A percentile compares a stretch with the other conserved stretches of the same genome.
These are phyloP conservation scores for Backusella tarrabulga DNA, from an alignment of 192 early-diverging fungal species.

Conservation along the genomic window DNA sequence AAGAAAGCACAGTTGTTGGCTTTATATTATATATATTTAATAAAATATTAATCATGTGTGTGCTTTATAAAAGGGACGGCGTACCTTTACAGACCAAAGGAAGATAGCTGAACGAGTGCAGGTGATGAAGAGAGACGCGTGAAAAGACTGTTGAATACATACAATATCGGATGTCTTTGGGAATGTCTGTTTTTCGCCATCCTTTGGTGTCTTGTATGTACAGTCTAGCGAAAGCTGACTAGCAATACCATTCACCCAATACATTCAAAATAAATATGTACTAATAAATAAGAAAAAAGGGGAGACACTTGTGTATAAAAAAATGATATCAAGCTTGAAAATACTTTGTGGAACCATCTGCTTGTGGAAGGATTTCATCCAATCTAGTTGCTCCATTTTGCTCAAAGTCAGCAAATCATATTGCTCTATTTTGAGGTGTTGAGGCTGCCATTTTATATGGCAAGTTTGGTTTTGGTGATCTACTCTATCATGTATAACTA, in stretches of 20 bases:
- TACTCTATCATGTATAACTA: no score
- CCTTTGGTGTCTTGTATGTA: conserved; percentile 14
- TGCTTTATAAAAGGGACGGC: background rate
- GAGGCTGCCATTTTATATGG: no score
- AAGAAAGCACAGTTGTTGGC: conserved; percentile 67
- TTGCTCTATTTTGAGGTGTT: no score
- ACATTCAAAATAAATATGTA: conserved; percentile 19
- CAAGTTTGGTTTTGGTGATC: no score
- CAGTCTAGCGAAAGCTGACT: conserved; percentile 24
- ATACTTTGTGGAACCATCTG: background rate
- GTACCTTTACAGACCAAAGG: conserved; percentile 67
- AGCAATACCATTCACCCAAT: conserved; percentile 37
- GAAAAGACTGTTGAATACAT: conserved; percentile 41
- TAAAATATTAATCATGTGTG: no score
- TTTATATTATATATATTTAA: conserved; percentile 18
- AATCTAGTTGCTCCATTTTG: background rate
- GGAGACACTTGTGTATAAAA: background rate
- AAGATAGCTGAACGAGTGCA: conserved; percentile 59
- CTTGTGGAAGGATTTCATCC: background rate
- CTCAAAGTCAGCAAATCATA: no score
- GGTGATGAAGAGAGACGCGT: conserved; percentile 59
- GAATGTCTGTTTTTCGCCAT: conserved; percentile 26
- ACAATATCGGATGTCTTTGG: conserved; percentile 42
- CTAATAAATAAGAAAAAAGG: background rate
- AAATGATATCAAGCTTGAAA: background rate